phyloP scores from a whole-genome alignment of 2,329 filamentous ascomycete genomes.

The Nannizziopsis barbatae region DNA sequence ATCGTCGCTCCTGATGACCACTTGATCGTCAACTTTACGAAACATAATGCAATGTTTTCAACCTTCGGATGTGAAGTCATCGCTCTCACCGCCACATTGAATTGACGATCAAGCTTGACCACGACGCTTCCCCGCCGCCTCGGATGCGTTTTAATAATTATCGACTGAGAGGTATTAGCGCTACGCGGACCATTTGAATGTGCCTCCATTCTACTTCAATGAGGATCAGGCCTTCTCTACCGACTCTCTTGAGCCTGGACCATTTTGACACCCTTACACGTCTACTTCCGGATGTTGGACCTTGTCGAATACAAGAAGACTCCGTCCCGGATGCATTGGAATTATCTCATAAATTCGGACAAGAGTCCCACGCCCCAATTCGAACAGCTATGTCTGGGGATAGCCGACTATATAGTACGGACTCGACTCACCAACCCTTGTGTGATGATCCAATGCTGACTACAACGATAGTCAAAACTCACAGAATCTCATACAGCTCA shows the following conservation, averaged over 20 bases:
- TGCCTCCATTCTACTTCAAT: not conserved
- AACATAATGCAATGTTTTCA: no score
- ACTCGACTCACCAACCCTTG: not conserved
- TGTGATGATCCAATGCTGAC: not conserved
- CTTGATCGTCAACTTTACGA: no score
- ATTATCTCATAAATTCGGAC: conserved; percentile 52
- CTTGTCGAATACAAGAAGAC: conserved; percentile 15
- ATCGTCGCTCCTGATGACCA: no score
- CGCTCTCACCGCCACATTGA: no score
- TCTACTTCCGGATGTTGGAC: conserved; percentile 6
- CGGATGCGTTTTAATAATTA: no score
- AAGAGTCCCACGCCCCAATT: conserved; percentile 58
- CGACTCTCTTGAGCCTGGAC: not conserved
- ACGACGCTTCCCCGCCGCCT: no score
- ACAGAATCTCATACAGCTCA: conserved; percentile 21
- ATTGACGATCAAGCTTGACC: no score
- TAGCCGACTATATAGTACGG: conserved; percentile 58
- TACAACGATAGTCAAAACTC: conserved; percentile 17
- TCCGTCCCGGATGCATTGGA: conserved; percentile 40
- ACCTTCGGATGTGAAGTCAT: no score
- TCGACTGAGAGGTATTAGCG: no score
- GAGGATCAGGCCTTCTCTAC: not conserved
- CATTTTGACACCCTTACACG: no score
- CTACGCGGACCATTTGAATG: no score
- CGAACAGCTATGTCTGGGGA: conserved; percentile 55